Evolutionary conservation across 1,139 yeast genomes (phyloP), one percentile per base, ranked within the genome.

Genomic region (Wickerhamiella infanticola): DNA sequence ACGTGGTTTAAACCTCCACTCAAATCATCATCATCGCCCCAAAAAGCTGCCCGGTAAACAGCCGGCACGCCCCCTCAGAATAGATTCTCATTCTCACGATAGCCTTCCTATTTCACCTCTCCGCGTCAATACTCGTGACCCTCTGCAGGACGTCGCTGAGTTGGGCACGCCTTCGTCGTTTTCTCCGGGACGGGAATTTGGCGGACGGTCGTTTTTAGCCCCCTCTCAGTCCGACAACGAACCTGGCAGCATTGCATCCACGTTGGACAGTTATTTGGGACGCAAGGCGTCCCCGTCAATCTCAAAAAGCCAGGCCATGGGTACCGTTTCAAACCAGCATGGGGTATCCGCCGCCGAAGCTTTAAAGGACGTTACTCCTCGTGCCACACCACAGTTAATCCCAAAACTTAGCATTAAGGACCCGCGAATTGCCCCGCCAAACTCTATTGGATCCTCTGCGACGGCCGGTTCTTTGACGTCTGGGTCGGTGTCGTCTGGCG

Each of bases 261-360:
- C 42, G n/a, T 53, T 53, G 24, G 56, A 53, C 46, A 50, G 47
- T 37, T 53, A 31, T 26, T 24, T 44, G 33, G 46, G 46, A 38
- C 35, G 41, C 3, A 42, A 38, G 5, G 13, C 25, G 36, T 24
- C 41, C 3, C 35, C 35, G 11, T 24, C 35, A 5, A 25, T 39
- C 4, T 29, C 41, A 4, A 29, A 39, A 13, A 13, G 7, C 35
- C 36, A 29, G n/a, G 41, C 41, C 13, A 9, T 29, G 23, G 41
- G 41, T 25, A 39, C 26, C 6, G 24, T 39, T 13, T 13, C 41
- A 8, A 27, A 23, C n/a, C 35, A 6, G 5, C 41, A n/a, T 3
- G 26, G 41, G 35, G 7, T 35, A 23, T 35, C 26, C 41, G 26
- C 11, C 25, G 26, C 41, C 33, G 39, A 37, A 9, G 23, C 39